phyloP scores from a whole-genome alignment of 2,329 filamentous ascomycete genomes.

The Ophiognomonia clavigignenti-juglandacearum region DNA sequence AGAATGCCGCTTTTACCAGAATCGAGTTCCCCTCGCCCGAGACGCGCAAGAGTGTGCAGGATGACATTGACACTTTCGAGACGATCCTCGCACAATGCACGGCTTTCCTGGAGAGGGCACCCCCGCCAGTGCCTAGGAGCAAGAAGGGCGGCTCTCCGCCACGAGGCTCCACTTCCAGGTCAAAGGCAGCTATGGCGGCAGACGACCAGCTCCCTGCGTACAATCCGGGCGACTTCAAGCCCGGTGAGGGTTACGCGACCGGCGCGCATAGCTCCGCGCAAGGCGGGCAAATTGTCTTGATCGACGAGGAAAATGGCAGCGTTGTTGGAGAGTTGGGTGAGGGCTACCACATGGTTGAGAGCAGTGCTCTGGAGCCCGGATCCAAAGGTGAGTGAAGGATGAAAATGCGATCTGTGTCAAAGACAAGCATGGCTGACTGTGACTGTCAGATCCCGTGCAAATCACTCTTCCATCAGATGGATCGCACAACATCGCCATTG shows the following conservation, averaged over 20 bases:
- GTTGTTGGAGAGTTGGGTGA: conserved; percentile 89
- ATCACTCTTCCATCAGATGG: conserved; percentile 68
- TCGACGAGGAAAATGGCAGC: conserved; percentile 94
- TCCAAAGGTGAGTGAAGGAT: conserved; percentile 86
- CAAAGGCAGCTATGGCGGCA: conserved; percentile 36
- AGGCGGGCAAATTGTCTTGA: conserved; percentile 77
- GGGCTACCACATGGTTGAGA: conserved; percentile 75
- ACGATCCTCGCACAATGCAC: conserved; percentile 98
- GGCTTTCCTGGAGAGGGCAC: conserved; percentile 82
- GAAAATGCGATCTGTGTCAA: neutral
- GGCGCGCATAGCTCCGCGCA: conserved; percentile 54
- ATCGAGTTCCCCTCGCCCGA: conserved; percentile 82
- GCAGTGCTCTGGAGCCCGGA: conserved; percentile 71
- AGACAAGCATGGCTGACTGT: conserved; percentile 12
- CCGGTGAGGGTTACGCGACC: conserved; percentile 71
- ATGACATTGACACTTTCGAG: conserved; percentile 94
- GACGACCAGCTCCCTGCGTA: conserved; percentile 57
- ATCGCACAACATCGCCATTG: conserved; percentile 58
- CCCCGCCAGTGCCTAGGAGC: conserved; percentile 46
- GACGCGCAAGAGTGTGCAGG: conserved; percentile 69
- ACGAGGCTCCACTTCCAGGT: conserved; percentile 17
- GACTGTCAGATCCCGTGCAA: conserved; percentile 65
- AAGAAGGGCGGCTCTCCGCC: conserved; percentile 16
- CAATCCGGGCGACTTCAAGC: conserved; percentile 75
- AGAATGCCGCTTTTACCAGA: conserved; percentile 84